Evolutionary conservation across 306 rosid genomes (phyloP), one percentile per base, ranked within the genome.

Genomic region (Vachellia pachyceras): DNA sequence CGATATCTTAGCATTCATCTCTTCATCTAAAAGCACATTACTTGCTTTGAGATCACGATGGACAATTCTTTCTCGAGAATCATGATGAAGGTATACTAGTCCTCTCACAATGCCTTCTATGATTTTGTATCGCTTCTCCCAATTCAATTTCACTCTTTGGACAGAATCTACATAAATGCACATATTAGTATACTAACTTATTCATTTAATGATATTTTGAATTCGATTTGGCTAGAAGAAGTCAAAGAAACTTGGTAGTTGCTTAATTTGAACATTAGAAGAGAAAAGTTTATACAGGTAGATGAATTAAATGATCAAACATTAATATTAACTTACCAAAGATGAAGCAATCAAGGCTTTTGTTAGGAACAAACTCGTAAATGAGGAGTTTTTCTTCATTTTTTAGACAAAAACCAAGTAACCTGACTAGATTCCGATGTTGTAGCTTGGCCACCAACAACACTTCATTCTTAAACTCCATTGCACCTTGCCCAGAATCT

Each of bases 401-500:
- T 63, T 63, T 41, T 6, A 63, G n/a, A 63, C 68, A 63, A 35
- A 29, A 63, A 63, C 68, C 68, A 63, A 63, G 68, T 29, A 63
- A 36, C n/a, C 36, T 63, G 6, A 63, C 68, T 63, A 63, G 29
- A 63, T 63, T 63, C 3, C 68, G 40, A 6, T 63, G 74, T 5
- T 58, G 63, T 0, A 8, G 50, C 6, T 29, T 11, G 13, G 10
- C 42, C 52, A 3, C 5, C 4, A 40, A 69, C 10, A 14, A 17
- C 5, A 33, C 68, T 63, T 63, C 68, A 63, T 63, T 63, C 68
- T 63, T 63, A 12, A 63, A 63, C 68, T 63, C 68, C 68, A 11
- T 63, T 10, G 14, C 41, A 39, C 82, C 85, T n/a, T 77, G 85
- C 1, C 61, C 14, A 14, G 79, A 82, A 40, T 77, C 18, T 5